These are phyloP conservation scores for Neophaeococcomyces mojaviensis DNA, from an alignment of 2,329 filamentous ascomycete species.

Conservation along the genomic window DNA sequence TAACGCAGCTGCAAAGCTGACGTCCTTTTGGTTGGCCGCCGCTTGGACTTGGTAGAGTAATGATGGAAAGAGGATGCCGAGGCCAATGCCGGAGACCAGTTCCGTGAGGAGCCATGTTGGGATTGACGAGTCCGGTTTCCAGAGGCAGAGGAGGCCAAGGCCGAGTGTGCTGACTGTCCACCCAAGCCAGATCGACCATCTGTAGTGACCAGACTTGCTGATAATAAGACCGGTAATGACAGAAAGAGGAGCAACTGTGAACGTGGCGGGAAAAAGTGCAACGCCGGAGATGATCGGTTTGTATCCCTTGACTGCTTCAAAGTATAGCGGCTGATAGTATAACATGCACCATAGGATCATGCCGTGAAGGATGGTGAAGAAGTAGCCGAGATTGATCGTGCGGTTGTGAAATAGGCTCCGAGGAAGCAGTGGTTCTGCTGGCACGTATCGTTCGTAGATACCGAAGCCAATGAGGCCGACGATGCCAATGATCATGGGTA, in stretches of 20 bases:
- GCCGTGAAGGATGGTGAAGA: conserved; percentile 52
- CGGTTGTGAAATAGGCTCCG: conserved; percentile 40
- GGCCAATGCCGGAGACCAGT: conserved; percentile 60
- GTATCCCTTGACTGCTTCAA: conserved; percentile 44
- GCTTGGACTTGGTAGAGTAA: conserved; percentile 59
- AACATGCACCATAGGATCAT: conserved; percentile 42
- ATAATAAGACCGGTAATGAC: conserved; percentile 50
- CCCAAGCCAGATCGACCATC: conserved; percentile 53
- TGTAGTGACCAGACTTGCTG: conserved; percentile 51
- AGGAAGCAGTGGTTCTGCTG: conserved; percentile 45
- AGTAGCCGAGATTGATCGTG: conserved; percentile 42
- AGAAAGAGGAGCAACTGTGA: conserved; percentile 57
- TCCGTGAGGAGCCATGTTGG: conserved; percentile 42
- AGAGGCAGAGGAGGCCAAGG: conserved; percentile 43
- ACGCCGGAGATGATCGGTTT: conserved; percentile 49
- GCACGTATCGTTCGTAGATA: conserved; percentile 47
- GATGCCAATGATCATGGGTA: conserved; percentile 52
- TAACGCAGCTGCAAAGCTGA: conserved; percentile 56
- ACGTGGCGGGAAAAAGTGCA: conserved; percentile 51
- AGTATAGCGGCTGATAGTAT: conserved; percentile 47
- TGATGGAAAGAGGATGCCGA: conserved; percentile 59
- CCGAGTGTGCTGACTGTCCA: conserved; percentile 56
- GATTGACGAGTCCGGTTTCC: conserved; percentile 27
- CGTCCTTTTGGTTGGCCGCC: conserved; percentile 47
- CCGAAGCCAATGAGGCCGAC: conserved; percentile 46